A percentile compares a stretch with the other conserved stretches of the same genome.
phyloP scores from a whole-genome alignment of 805 yeast genomes.

The Candida ipomoeae region DNA sequence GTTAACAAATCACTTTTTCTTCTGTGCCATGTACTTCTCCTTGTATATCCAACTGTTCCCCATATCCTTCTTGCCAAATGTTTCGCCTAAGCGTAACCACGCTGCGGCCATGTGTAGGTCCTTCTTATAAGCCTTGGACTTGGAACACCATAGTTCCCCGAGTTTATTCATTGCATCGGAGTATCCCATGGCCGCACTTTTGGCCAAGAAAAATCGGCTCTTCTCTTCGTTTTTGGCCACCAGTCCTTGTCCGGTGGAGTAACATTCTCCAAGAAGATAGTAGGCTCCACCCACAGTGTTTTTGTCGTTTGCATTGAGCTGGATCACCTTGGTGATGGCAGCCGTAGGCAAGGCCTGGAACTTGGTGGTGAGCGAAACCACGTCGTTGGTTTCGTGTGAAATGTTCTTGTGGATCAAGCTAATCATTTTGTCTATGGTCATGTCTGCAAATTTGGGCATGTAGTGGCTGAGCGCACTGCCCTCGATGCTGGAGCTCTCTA shows the following conservation, averaged over 20 bases:
- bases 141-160: slow-evolving; percentile 64
- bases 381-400: slow-evolving; percentile 24
- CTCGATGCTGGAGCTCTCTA: slow-evolving; percentile 10
- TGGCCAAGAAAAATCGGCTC: slow-evolving; percentile 58
- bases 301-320: slow-evolving; percentile 32
- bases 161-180: slow-evolving; percentile 65
- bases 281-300: slow-evolving; percentile 47
- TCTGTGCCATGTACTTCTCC: slow-evolving; percentile 47
- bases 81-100: slow-evolving; percentile 64
- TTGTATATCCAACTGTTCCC: slow-evolving; percentile 77
- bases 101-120: slow-evolving; percentile 62
- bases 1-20: slow-evolving; percentile 6
- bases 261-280: slow-evolving; percentile 57
- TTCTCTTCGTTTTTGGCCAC: slow-evolving; percentile 45
- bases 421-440: slow-evolving; percentile 29
- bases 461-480: slow-evolving; percentile 14
- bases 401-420: slow-evolving; percentile 23
- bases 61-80: slow-evolving; percentile 54
- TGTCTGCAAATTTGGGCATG: slow-evolving; percentile 23
- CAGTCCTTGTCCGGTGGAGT: slow-evolving; percentile 54
- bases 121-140: slow-evolving; percentile 51
- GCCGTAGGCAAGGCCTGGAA: slow-evolving; percentile 23
- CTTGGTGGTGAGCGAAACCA: slow-evolving; percentile 20
- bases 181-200: slow-evolving; percentile 65
- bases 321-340: slow-evolving; percentile 25